Percentiles rank a stretch among this genome's conserved stretches.
Evolutionary conservation across 352 stramenopile species (phyloP).

Genomic region (Pythium dissimile): DNA sequence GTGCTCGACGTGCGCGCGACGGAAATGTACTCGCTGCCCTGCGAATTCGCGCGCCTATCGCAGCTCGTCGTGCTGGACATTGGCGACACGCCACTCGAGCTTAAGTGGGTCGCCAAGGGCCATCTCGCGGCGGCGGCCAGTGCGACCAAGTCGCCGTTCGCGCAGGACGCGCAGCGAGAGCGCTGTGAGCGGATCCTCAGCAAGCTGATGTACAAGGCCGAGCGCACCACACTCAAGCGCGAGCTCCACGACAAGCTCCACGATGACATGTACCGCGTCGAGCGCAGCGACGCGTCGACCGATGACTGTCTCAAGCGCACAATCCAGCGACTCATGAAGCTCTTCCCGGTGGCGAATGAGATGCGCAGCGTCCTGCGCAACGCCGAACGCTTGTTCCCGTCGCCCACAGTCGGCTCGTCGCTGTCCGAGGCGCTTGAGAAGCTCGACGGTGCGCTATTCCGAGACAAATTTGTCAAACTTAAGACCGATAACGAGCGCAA

Average conservation of each 20-base stretch:
- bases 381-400: conserved; percentile 74
- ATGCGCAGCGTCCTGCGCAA: conserved; percentile 83
- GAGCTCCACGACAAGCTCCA: conserved; percentile 55
- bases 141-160: background rate
- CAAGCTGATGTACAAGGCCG: conserved; percentile 61
- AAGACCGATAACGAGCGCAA: conserved; percentile 58
- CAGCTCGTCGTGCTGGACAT: conserved; percentile 74
- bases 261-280: conserved; percentile 55
- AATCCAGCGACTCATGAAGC: conserved; percentile 54
- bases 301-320: conserved; percentile 27
- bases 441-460: conserved; percentile 28
- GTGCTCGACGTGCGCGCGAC: conserved; percentile 75
- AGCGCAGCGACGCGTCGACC: conserved; percentile 29
- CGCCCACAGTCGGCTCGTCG: conserved; percentile 28
- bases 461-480: conserved; percentile 37
- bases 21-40: conserved; percentile 53
- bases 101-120: conserved; percentile 49
- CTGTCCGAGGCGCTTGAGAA: conserved; percentile 19
- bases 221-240: conserved; percentile 52
- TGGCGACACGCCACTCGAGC: conserved; percentile 57
- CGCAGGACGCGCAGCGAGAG: conserved; percentile 5
- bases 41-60: conserved; percentile 59
- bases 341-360: conserved; percentile 56
- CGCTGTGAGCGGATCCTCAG: conserved; percentile 48
- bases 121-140: conserved; percentile 26